Evolutionary conservation across 306 rosid genomes (phyloP).

Genomic region (Sphenostylis stenocarpa): DNA sequence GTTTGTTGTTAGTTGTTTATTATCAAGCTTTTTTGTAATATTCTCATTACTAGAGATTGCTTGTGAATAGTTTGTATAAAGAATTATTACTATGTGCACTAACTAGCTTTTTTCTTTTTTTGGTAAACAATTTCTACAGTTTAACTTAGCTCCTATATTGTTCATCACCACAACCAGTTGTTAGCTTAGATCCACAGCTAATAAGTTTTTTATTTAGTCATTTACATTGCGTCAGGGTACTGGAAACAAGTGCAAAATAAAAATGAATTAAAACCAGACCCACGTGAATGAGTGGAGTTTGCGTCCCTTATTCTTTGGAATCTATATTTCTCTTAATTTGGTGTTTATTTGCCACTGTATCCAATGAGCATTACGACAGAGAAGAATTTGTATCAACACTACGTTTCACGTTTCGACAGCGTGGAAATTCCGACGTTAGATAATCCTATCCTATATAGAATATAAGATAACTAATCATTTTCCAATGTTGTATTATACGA

Average conservation of each 20-base stretch:
- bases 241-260: background rate
- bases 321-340: background rate
- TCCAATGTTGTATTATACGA: background rate
- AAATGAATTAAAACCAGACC: background rate
- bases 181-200: background rate
- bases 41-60: background rate
- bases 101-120: background rate
- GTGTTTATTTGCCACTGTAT: background rate
- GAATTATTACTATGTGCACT: background rate
- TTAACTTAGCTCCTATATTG: slow-evolving; percentile 8
- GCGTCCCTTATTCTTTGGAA: background rate
- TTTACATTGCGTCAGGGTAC: background rate
- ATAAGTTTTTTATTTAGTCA: background rate
- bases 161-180: background rate
- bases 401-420: background rate
- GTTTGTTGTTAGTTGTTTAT: background rate
- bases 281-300: slow-evolving; percentile 8
- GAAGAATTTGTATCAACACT: background rate
- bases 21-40: background rate
- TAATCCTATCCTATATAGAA: background rate
- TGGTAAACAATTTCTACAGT: slow-evolving; percentile 24
- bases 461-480: background rate
- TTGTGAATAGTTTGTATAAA: background rate
- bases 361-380: slow-evolving; percentile 9
- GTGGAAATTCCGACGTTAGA: background rate